A percentile compares a stretch with the other conserved stretches of the same genome.
These are phyloP conservation scores for Blastobotrys arbuscula DNA, from an alignment of 1,139 yeast species.

Conservation along the genomic window DNA sequence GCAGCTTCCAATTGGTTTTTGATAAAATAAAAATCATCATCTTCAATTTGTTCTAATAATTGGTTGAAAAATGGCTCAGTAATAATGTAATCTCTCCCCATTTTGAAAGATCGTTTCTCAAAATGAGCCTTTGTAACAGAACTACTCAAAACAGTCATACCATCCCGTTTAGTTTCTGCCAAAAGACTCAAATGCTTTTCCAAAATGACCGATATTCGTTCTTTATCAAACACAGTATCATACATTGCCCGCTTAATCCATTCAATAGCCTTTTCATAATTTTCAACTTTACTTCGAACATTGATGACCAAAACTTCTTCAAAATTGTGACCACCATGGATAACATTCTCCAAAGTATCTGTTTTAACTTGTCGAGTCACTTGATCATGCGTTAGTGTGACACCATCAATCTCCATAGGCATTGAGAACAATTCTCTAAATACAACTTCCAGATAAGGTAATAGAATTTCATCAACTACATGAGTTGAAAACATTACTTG, in stretches of 20 bases:
- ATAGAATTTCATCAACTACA: slow-evolving; percentile 48
- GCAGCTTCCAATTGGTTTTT: slow-evolving; percentile 52
- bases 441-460: slow-evolving; percentile 60
- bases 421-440: slow-evolving; percentile 63
- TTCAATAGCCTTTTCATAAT: slow-evolving; percentile 62
- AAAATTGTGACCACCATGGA: slow-evolving; percentile 53
- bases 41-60: slow-evolving; percentile 35
- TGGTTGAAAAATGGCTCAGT: slow-evolving; percentile 56
- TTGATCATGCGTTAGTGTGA: slow-evolving; percentile 57
- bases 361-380: slow-evolving; percentile 67
- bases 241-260: slow-evolving; percentile 70
- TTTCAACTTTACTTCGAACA: slow-evolving; percentile 55
- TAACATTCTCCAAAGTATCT: slow-evolving; percentile 50
- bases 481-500: slow-evolving; percentile 60
- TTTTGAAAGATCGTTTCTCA: slow-evolving; percentile 55
- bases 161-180: slow-evolving; percentile 78
- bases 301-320: slow-evolving; percentile 59
- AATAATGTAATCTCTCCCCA: slow-evolving; percentile 58
- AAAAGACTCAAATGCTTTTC: slow-evolving; percentile 72
- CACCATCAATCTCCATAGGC: slow-evolving; percentile 63
- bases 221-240: slow-evolving; percentile 63
- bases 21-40: slow-evolving; percentile 47
- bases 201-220: slow-evolving; percentile 61
- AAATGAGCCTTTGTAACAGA: slow-evolving; percentile 50
- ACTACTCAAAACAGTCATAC: slow-evolving; percentile 64